These are phyloP conservation scores for Saccharum spontaneum DNA, from an alignment of 176 grass and related monocot species.

Conservation along the genomic window DNA sequence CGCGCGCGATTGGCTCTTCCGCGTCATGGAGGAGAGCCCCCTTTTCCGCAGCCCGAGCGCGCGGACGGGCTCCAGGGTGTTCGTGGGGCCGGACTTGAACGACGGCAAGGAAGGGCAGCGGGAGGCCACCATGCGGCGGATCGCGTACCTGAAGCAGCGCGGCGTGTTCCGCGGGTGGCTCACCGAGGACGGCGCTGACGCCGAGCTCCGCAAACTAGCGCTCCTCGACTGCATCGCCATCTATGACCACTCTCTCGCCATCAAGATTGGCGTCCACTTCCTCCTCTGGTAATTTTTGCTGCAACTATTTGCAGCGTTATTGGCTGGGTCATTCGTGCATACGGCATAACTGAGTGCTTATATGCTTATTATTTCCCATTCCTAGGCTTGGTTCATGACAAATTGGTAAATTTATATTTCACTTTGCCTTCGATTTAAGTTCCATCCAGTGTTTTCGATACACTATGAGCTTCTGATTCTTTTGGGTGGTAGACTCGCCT, in stretches of 20 bases:
- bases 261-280: constrained; percentile 83
- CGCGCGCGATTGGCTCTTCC: constrained; percentile 65
- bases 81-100: constrained; percentile 65
- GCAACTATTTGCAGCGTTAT: neutral
- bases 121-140: constrained; percentile 64
- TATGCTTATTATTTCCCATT: neutral
- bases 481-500: neutral
- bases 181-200: constrained; percentile 40
- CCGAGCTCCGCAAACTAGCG: constrained; percentile 49
- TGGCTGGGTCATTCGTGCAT: neutral
- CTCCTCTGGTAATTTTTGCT: constrained; percentile 63
- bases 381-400: neutral
- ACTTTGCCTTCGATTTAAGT: neutral
- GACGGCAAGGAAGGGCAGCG: constrained; percentile 69
- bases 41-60: constrained; percentile 54
- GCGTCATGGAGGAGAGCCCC: constrained; percentile 66
- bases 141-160: constrained; percentile 45
- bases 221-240: constrained; percentile 64
- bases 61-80: constrained; percentile 42
- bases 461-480: neutral
- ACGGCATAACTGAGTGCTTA: neutral
- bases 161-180: constrained; percentile 85
- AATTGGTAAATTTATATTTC: neutral
- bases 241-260: constrained; percentile 73
- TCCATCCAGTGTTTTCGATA: neutral